Base-by-base conservation (phyloP, 2,329 filamentous ascomycete genomes). In the Fusarium kyushuense region DNA sequence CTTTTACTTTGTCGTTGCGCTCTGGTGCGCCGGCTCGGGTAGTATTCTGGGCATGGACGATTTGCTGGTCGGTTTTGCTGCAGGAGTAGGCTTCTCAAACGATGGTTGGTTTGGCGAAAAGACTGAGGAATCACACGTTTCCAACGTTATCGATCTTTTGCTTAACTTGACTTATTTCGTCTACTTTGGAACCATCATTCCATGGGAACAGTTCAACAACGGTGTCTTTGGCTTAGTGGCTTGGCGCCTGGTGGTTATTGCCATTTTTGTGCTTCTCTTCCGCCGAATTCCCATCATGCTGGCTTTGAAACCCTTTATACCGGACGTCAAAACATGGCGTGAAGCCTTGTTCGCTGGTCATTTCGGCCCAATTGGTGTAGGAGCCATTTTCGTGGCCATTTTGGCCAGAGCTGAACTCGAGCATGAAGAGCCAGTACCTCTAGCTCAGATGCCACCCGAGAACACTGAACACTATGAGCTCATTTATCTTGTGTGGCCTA, bases 101-200 rank as follows among this genome's bases (percentile, higher is more conserved):
- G 96, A 99, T 76, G 96, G 96, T 70, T 99, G 96, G 96, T 99
- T 99, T 75, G 92, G 92, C 17, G 92, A 97, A 76, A 97, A 97
- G 84, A 99, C 96, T 0, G 96, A 99, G 77, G 96, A 99, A 79
- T 95, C 96, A 0, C 96, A 98, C 78, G 96, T 99, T 12, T 98
- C 95, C 78, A 98, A 99, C 88, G 96, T 99, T 77, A 99, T 99
- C 76, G 96, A 99, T 84, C 81, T 99, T 78, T 84, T 99, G 64
- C 90, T 99, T 82, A 99, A 99, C 80, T 87, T 99, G 89, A 88
- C 95, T 4, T 99, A 98, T 80, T 99, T 99, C 79, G 96, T 99
- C 72, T 99, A 96, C 78, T 92, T 99, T 69, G 96, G 96, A 54
- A 93, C 96, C 54, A 97, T 99, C 78, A 96, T 99, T 65, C 96